These are phyloP conservation scores for Phaeotremella skinneri DNA, from an alignment of 768 basidiomycete species.

Conservation along the genomic window DNA sequence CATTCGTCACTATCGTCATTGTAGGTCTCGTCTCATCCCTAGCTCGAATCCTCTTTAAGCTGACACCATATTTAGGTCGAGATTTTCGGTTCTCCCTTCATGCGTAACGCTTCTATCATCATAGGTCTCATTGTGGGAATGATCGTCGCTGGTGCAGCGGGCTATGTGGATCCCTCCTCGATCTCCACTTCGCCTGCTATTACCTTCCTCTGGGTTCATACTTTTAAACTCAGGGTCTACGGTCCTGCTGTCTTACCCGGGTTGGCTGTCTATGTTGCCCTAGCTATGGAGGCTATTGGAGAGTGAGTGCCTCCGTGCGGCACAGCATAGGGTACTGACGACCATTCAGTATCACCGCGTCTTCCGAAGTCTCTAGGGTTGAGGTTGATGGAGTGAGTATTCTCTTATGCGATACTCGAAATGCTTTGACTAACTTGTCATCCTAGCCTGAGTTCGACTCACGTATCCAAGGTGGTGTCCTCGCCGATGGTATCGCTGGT, in stretches of 20 bases:
- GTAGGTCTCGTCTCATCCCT: slow-evolving; percentile 30
- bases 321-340: slow-evolving; percentile 53
- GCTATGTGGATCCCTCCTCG: slow-evolving; percentile 68
- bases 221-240: slow-evolving; percentile 73
- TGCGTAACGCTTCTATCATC: slow-evolving; percentile 61
- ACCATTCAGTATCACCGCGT: slow-evolving; percentile 56
- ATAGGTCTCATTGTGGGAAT: slow-evolving; percentile 60
- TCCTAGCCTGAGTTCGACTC: slow-evolving; percentile 65
- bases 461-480: slow-evolving; percentile 76
- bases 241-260: slow-evolving; percentile 65
- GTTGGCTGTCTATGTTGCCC: slow-evolving; percentile 67
- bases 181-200: slow-evolving; percentile 70
- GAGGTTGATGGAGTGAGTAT: slow-evolving; percentile 60
- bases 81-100: slow-evolving; percentile 77
- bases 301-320: slow-evolving; percentile 51
- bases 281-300: slow-evolving; percentile 80
- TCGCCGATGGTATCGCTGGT: slow-evolving; percentile 76
- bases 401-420: background rate
- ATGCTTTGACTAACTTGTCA: background rate
- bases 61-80: slow-evolving; percentile 56
- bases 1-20: slow-evolving; percentile 71
- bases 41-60: background rate
- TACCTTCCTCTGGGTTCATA: slow-evolving; percentile 79
- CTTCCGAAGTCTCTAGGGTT: slow-evolving; percentile 75
- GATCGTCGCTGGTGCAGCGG: slow-evolving; percentile 73